A percentile compares a stretch with the other conserved stretches of the same genome.
Conservation (phyloP, 2,329 filamentous ascomycete species). For the Bipolaris bicolor region DNA sequence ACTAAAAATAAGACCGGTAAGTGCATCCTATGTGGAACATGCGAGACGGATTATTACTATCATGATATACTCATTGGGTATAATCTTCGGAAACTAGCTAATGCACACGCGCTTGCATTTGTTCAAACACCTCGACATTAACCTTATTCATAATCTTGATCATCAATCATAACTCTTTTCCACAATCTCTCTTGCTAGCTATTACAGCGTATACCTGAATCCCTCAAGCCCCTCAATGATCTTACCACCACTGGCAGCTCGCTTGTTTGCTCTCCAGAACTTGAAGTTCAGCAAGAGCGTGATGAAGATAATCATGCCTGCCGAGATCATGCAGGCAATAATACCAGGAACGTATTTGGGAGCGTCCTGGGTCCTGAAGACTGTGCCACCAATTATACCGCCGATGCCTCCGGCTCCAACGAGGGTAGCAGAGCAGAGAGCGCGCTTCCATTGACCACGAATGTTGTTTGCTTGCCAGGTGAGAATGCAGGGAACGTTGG, state of each 20-base stretch:
- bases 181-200: no score
- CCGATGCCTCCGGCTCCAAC: constrained; percentile 79
- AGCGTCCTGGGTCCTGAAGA: constrained; percentile 63
- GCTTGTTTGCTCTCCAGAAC: constrained; percentile 47
- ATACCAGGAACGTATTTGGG: constrained; percentile 46
- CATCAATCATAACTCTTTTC: background rate
- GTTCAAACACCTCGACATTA: background rate
- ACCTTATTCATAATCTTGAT: background rate
- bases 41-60: no score
- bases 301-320: constrained; percentile 45
- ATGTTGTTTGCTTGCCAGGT: constrained; percentile 89
- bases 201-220: constrained; percentile 40
- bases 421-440: constrained; percentile 75
- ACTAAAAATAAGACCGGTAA: no score
- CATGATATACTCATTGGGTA: background rate
- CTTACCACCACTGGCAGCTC: constrained; percentile 48
- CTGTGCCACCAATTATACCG: constrained; percentile 76
- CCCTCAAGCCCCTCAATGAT: constrained; percentile 47
- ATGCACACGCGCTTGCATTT: background rate
- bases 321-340: constrained; percentile 47
- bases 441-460: constrained; percentile 85
- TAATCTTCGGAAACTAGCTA: background rate
- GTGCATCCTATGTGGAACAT: no score
- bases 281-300: constrained; percentile 38
- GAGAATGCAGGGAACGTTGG: constrained; percentile 75